Conservation (phyloP, 768 basidiomycete species). For the Pulveroboletus ravenelii region DNA sequence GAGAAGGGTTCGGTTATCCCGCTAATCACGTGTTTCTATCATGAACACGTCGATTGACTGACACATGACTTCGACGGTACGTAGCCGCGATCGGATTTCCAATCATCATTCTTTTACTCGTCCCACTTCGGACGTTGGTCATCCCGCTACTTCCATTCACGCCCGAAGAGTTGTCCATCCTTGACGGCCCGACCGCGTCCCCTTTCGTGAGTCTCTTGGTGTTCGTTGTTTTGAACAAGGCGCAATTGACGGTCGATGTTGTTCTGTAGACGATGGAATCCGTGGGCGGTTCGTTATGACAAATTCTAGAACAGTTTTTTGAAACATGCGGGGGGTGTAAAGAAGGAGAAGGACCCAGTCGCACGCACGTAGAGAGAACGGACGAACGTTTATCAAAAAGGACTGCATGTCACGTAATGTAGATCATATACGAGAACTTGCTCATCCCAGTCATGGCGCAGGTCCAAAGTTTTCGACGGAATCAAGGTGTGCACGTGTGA, state of each 20-base stretch:
- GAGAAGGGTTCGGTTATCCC: neutral
- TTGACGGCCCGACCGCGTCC: slow-evolving; percentile 90
- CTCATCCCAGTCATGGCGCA: too few relatives aligned
- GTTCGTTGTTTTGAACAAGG: neutral
- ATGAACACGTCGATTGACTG: neutral
- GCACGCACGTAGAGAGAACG: too few relatives aligned
- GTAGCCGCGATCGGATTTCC: slow-evolving; percentile 88
- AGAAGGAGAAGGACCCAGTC: too few relatives aligned
- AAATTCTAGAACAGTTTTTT: too few relatives aligned
- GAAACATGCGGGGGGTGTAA: too few relatives aligned
- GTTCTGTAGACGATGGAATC: slow-evolving; percentile 39
- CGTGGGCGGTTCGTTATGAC: slow-evolving; percentile 34
- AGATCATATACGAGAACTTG: too few relatives aligned
- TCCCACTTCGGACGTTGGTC: slow-evolving; percentile 69
- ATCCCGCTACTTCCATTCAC: slow-evolving; percentile 76
- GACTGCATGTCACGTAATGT: too few relatives aligned
- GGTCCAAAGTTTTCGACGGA: too few relatives aligned
- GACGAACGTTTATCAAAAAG: too few relatives aligned
- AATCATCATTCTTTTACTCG: slow-evolving; percentile 76
- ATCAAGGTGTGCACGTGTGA: too few relatives aligned
- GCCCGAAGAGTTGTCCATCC: slow-evolving; percentile 67
- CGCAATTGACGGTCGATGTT: neutral
- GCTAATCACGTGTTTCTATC: neutral
- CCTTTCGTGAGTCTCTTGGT: slow-evolving; percentile 57
- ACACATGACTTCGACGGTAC: too few relatives aligned